Conservation (phyloP, 371 early-diverging fungal genomes). For the Rhizopus arrhizus region DNA sequence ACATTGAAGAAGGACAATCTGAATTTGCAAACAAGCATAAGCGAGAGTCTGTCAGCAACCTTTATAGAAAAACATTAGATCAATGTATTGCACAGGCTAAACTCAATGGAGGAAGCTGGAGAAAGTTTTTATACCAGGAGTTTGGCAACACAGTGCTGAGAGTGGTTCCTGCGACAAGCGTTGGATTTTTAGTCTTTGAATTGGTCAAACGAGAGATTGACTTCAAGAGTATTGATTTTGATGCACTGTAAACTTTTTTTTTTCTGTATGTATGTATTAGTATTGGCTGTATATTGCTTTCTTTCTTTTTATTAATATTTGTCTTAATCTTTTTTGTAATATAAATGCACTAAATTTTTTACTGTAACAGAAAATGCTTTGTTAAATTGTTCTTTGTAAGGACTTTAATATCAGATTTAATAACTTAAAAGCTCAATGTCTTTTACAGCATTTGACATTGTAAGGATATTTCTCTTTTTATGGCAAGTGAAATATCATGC, state of each 20-base stretch:
- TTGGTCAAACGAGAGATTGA: constrained; percentile 68
- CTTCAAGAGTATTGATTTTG: constrained; percentile 48
- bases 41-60: constrained; percentile 36
- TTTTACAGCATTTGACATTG: too few relatives aligned
- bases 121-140: constrained; percentile 63
- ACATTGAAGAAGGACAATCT: constrained; percentile 66
- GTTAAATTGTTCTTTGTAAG: too few relatives aligned
- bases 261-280: constrained; percentile 4
- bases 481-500: too few relatives aligned
- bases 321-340: too few relatives aligned
- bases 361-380: too few relatives aligned
- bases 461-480: too few relatives aligned
- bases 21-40: constrained; percentile 48
- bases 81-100: constrained; percentile 55
- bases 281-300: not conserved
- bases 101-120: constrained; percentile 54
- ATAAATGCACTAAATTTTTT: too few relatives aligned
- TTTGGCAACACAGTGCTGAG: constrained; percentile 67
- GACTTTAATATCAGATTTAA: too few relatives aligned
- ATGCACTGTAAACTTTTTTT: not conserved
- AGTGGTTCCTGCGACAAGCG: constrained; percentile 73
- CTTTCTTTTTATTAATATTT: not conserved
- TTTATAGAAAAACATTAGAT: constrained; percentile 58
- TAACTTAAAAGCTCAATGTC: too few relatives aligned
- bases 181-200: constrained; percentile 76